Conservation (phyloP, 805 yeast genomes). For the Pichia kluyveri region DNA sequence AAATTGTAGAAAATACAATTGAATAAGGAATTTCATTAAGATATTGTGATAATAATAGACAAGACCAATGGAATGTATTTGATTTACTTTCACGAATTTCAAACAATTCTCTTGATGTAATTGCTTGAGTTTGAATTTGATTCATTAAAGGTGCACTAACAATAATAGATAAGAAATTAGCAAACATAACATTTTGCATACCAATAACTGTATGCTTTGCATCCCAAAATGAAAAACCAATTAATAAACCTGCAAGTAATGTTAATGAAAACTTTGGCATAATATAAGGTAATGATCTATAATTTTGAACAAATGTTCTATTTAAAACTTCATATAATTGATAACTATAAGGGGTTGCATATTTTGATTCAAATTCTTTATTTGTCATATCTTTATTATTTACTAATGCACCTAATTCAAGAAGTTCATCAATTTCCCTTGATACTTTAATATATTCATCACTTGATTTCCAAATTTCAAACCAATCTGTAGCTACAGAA, state of each 20-base stretch:
- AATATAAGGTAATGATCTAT: slow-evolving; percentile 41
- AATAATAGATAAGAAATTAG: slow-evolving; percentile 45
- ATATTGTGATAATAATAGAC: slow-evolving; percentile 44
- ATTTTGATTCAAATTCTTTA: slow-evolving; percentile 17
- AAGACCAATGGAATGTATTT: slow-evolving; percentile 66
- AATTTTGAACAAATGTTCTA: slow-evolving; percentile 34
- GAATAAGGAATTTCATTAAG: slow-evolving; percentile 56
- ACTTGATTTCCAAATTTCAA: slow-evolving; percentile 45
- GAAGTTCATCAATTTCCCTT: slow-evolving; percentile 24
- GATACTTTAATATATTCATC: slow-evolving; percentile 20
- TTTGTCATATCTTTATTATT: slow-evolving; percentile 7
- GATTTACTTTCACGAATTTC: slow-evolving; percentile 66
- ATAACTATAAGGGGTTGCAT: slow-evolving; percentile 38
- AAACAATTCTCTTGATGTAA: slow-evolving; percentile 48
- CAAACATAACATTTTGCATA: slow-evolving; percentile 49
- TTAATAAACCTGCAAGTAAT: slow-evolving; percentile 34
- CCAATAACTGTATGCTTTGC: slow-evolving; percentile 44
- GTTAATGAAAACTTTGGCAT: slow-evolving; percentile 36
- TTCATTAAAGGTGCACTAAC: slow-evolving; percentile 51
- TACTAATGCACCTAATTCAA: slow-evolving; percentile 9
- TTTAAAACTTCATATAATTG: slow-evolving; percentile 28
- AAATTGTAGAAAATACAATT: slow-evolving; percentile 39
- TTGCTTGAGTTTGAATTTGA: slow-evolving; percentile 55
- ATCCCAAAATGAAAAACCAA: slow-evolving; percentile 55
- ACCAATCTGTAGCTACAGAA: slow-evolving; percentile 48